Evolutionary conservation across 805 yeast genomes (phyloP).

Genomic region (Saturnispora serradocipensis): DNA sequence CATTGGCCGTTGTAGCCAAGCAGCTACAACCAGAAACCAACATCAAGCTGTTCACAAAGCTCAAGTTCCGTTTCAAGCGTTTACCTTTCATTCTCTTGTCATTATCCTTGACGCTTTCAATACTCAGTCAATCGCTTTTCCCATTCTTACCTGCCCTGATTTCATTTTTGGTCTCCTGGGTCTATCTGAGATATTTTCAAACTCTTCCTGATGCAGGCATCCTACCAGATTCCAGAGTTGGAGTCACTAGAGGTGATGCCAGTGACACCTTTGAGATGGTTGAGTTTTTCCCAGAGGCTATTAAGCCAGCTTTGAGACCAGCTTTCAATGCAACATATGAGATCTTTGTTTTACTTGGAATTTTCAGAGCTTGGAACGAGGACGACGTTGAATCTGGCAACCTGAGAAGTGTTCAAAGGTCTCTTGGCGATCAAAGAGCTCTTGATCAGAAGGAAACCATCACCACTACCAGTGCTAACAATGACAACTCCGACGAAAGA

Average conservation of each 20-base stretch:
- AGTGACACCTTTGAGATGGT: conserved; percentile 79
- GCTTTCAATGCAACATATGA: conserved; percentile 38
- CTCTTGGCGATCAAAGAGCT: conserved; percentile 18
- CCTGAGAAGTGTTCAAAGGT: conserved; percentile 57
- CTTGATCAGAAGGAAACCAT: neutral
- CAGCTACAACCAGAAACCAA: conserved; percentile 52
- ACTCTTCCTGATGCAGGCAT: conserved; percentile 29
- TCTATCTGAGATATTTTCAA: conserved; percentile 72
- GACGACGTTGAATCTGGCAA: conserved; percentile 68
- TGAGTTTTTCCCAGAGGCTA: conserved; percentile 69
- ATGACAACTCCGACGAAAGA: conserved; percentile 54
- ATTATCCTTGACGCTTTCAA: conserved; percentile 23
- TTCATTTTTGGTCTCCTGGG: conserved; percentile 64
- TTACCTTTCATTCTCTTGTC: conserved; percentile 15
- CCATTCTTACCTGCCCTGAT: conserved; percentile 48
- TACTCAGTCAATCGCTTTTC: conserved; percentile 30
- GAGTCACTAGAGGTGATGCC: conserved; percentile 65
- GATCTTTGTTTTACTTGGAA: conserved; percentile 32
- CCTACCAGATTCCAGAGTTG: conserved; percentile 24
- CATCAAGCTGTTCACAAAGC: conserved; percentile 34
- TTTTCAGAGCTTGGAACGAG: conserved; percentile 55
- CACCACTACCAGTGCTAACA: conserved; percentile 13
- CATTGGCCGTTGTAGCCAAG: conserved; percentile 48
- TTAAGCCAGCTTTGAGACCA: conserved; percentile 43
- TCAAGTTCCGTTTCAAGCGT: conserved; percentile 15